phyloP scores from a whole-genome alignment of 441 rosid species.

The Breynia disticha region DNA sequence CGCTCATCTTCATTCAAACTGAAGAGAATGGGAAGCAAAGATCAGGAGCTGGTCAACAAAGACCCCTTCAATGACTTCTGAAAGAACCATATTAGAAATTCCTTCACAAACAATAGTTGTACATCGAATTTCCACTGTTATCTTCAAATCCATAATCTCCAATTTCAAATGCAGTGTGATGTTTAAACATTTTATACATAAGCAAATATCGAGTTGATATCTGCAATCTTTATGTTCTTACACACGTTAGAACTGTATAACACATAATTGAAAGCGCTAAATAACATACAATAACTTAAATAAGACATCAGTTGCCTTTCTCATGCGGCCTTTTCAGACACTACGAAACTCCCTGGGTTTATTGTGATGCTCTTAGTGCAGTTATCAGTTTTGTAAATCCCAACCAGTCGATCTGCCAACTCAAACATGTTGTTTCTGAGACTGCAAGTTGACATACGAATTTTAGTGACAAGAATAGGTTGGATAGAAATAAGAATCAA shows the following conservation, averaged over 20 bases:
- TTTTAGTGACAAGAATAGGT: neutral
- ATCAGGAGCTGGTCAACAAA: conserved; percentile 7
- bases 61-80: conserved; percentile 13
- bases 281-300: neutral
- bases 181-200: neutral
- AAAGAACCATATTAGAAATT: neutral
- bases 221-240: neutral
- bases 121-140: no score
- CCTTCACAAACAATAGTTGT: no score
- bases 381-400: conserved; percentile 93
- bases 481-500: no score
- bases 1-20: neutral
- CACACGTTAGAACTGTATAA: neutral
- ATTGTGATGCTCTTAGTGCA: conserved; percentile 95
- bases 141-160: no score
- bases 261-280: neutral
- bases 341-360: conserved; percentile 69
- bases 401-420: conserved; percentile 96
- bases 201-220: conserved; percentile 14
- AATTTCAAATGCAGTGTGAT: no score
- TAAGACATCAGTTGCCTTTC: conserved; percentile 6
- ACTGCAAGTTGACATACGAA: conserved; percentile 30
- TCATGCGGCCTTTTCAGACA: conserved; percentile 48
- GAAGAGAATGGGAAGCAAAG: conserved; percentile 13
- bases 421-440: conserved; percentile 98